phyloP scores from a whole-genome alignment of 768 basidiomycete genomes.

The Kwoniella dendrophila region DNA sequence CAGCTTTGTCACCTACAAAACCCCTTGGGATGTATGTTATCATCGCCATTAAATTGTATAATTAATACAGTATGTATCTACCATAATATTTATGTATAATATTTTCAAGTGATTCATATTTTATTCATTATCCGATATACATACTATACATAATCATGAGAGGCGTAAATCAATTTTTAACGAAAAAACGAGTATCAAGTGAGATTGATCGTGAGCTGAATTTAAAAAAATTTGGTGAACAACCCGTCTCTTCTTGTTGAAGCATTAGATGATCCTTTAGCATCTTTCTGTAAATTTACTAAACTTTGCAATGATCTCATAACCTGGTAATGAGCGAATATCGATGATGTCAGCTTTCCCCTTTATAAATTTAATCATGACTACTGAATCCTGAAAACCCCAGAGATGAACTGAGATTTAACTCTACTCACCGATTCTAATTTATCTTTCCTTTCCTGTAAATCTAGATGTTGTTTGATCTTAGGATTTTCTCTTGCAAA shows the following conservation, averaged over 20 bases:
- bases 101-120: neutral
- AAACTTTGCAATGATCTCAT: constrained; percentile 94
- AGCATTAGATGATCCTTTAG: constrained; percentile 57
- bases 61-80: neutral
- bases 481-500: constrained; percentile 95
- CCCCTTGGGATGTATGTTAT: neutral
- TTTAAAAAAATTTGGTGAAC: constrained; percentile 55
- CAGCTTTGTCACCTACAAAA: neutral
- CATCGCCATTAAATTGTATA: neutral
- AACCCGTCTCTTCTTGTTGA: constrained; percentile 35
- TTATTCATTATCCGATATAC: constrained; percentile 12
- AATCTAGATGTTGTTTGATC: constrained; percentile 82
- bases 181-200: neutral
- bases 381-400: neutral
- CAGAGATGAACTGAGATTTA: neutral
- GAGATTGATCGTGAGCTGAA: neutral
- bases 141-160: constrained; percentile 15
- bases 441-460: constrained; percentile 97
- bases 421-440: constrained; percentile 81
- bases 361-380: neutral
- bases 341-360: no score
- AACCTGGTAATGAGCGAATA: constrained; percentile 61
- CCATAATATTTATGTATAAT: neutral
- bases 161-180: constrained; percentile 2
- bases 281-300: constrained; percentile 81